Evolutionary conservation across 2,329 filamentous ascomycete genomes (phyloP).

Genomic region (Ceratocystis cubensis): DNA sequence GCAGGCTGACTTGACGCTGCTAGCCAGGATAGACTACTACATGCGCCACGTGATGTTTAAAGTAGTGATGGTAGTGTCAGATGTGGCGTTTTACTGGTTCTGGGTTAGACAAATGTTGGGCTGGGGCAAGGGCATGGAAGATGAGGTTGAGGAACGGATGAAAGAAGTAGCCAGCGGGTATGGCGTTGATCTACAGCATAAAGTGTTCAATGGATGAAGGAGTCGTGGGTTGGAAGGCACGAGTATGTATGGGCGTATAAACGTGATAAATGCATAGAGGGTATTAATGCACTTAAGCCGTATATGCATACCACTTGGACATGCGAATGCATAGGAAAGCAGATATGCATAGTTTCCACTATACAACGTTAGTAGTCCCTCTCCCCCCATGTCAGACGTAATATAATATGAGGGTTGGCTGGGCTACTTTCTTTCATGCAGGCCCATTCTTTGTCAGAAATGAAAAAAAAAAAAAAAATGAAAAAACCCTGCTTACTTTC

Average conservation of each 20-base stretch:
- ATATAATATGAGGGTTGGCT: neutral
- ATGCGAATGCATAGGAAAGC: neutral
- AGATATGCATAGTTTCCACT: neutral
- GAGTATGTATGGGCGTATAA: neutral
- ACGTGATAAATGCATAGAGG: neutral
- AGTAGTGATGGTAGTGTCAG: constrained; percentile 59
- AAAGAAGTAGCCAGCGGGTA: constrained; percentile 77
- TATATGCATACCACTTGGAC: neutral
- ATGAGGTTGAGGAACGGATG: constrained; percentile 83
- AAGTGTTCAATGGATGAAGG: constrained; percentile 67
- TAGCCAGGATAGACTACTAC: constrained; percentile 54
- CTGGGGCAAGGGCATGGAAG: constrained; percentile 76
- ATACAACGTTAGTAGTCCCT: neutral
- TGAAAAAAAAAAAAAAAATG: neutral
- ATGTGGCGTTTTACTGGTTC: constrained; percentile 72
- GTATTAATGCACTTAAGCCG: neutral
- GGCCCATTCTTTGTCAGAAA: neutral
- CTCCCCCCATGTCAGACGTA: neutral
- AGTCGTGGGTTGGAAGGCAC: neutral
- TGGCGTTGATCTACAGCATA: constrained; percentile 80
- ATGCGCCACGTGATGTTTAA: constrained; percentile 74
- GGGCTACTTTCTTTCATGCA: neutral
- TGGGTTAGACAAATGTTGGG: constrained; percentile 67
- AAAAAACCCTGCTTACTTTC: neutral
- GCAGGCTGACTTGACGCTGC: constrained; percentile 49